Evolutionary conservation across 1,139 yeast species (phyloP).

Genomic region (Suhomyces panamericanus): DNA sequence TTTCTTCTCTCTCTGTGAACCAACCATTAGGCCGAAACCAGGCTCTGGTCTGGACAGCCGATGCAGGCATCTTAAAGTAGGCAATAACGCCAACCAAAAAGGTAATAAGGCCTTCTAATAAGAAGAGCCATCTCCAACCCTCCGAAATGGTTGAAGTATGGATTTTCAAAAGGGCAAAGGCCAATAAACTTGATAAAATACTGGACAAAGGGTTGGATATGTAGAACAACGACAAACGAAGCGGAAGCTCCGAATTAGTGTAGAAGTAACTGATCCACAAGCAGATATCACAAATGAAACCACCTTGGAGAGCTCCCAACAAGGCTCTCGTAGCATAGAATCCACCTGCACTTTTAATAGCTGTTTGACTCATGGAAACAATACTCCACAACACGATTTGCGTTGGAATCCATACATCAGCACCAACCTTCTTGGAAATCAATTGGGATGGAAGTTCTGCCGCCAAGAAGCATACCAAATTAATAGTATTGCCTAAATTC

Average conservation of each 20-base stretch:
- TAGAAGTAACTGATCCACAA: conserved; percentile 59
- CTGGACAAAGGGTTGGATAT: conserved; percentile 40
- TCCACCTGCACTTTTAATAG: conserved; percentile 21
- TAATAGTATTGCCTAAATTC: conserved; percentile 33
- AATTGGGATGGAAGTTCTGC: conserved; percentile 38
- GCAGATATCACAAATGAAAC: conserved; percentile 56
- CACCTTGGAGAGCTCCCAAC: conserved; percentile 54
- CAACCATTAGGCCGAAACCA: conserved; percentile 58
- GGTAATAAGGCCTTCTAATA: conserved; percentile 63
- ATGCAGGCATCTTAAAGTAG: conserved; percentile 60
- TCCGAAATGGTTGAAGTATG: conserved; percentile 36
- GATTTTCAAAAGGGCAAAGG: conserved; percentile 47
- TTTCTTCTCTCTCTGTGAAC: conserved; percentile 63
- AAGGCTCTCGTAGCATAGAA: conserved; percentile 47
- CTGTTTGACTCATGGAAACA: conserved; percentile 28
- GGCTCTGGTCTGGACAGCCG: conserved; percentile 54
- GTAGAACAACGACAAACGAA: conserved; percentile 54
- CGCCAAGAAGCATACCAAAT: conserved; percentile 32
- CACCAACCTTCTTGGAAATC: conserved; percentile 33
- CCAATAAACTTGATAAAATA: conserved; percentile 43
- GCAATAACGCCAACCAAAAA: conserved; percentile 53
- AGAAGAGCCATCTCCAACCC: conserved; percentile 69
- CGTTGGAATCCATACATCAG: conserved; percentile 36
- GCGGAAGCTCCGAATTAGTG: conserved; percentile 50
- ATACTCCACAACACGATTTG: conserved; percentile 30